Percentiles rank a stretch among this genome's conserved stretches.
Conservation (phyloP, 345 rosid species). For the Rhodomyrtus tomentosa region DNA sequence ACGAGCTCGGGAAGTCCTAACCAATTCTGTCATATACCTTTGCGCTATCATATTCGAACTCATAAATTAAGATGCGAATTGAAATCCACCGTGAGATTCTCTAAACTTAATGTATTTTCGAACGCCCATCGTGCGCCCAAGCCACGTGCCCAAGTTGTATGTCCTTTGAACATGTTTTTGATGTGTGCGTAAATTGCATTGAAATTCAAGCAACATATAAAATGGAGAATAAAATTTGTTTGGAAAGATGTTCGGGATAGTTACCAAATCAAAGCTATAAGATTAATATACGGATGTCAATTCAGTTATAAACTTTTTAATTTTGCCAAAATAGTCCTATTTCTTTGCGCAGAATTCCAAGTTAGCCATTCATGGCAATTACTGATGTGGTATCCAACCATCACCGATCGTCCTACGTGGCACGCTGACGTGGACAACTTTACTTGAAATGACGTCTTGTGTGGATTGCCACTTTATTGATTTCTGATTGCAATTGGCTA, state of each 20-base stretch:
- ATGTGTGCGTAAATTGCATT: background rate
- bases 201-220: background rate
- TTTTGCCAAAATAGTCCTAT: too few species aligned
- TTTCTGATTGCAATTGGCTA: too few species aligned
- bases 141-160: background rate
- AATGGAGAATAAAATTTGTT: background rate
- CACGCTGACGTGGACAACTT: too few species aligned
- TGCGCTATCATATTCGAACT: background rate
- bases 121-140: background rate
- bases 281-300: too few species aligned
- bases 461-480: too few species aligned
- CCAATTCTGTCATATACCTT: background rate
- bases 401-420: too few species aligned
- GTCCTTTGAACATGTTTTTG: background rate
- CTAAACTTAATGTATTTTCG: background rate
- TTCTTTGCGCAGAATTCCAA: too few species aligned
- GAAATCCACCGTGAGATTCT: background rate
- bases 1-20: background rate
- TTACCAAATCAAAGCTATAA: too few species aligned
- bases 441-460: too few species aligned
- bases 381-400: too few species aligned
- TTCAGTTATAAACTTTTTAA: too few species aligned
- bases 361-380: too few species aligned
- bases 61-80: background rate
- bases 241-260: background rate